Conservation (phyloP, 805 yeast genomes). For the Candida cerambycidarum region DNA sequence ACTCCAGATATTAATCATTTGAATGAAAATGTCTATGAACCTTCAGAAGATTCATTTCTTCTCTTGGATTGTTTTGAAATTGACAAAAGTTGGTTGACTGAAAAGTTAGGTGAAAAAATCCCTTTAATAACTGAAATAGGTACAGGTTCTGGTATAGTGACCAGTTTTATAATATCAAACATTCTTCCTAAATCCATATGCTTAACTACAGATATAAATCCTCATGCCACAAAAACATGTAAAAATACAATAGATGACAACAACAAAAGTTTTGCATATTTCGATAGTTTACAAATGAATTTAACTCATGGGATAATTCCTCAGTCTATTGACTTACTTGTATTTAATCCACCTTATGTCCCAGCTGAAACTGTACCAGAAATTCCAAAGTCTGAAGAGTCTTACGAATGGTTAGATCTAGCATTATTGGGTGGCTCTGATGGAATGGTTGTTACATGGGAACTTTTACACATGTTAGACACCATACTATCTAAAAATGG, state of each 20-base stretch:
- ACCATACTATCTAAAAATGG: conserved; percentile 58
- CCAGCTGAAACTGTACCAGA: conserved; percentile 79
- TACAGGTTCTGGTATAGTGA: conserved; percentile 86
- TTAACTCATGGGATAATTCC: conserved; percentile 51
- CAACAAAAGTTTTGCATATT: conserved; percentile 5
- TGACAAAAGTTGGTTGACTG: conserved; percentile 40
- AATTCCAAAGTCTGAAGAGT: conserved; percentile 46
- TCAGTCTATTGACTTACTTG: conserved; percentile 60
- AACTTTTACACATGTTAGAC: conserved; percentile 55
- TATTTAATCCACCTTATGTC: conserved; percentile 96
- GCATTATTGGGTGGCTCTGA: conserved; percentile 88
- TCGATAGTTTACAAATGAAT: conserved; percentile 50
- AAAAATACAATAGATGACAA: conserved; percentile 23
- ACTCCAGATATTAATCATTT: conserved; percentile 65
- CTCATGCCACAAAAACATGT: conserved; percentile 63
- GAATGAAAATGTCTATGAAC: conserved; percentile 85
- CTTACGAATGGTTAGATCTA: conserved; percentile 76
- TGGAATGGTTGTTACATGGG: conserved; percentile 85
- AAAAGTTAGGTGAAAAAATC: conserved; percentile 15
- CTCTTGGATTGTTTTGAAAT: conserved; percentile 77
- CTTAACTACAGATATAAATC: conserved; percentile 78
- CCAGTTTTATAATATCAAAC: conserved; percentile 67
- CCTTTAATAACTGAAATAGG: conserved; percentile 84
- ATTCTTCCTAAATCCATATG: conserved; percentile 53
- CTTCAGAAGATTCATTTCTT: conserved; percentile 89